phyloP scores from a whole-genome alignment of 192 early-diverging fungal species.

The Paraglomus occultum region DNA sequence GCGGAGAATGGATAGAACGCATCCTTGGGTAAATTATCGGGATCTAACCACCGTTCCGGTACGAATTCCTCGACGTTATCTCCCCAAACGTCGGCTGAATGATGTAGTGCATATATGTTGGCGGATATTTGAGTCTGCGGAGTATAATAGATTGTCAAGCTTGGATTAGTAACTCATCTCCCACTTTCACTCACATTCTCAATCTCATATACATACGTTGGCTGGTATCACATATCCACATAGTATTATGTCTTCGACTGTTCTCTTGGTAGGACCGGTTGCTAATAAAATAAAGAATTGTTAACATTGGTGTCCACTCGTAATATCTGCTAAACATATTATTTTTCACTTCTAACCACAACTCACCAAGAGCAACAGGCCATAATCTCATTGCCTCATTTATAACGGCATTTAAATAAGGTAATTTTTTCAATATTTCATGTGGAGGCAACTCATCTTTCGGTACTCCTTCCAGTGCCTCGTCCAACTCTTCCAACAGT shows the following conservation, averaged over 20 bases:
- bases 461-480: constrained; percentile 23
- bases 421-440: constrained; percentile 49
- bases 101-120: constrained; percentile 2
- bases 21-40: constrained; percentile 10
- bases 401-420: constrained; percentile 55
- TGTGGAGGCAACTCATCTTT: constrained; percentile 37
- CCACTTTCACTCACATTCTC: too few relatives aligned
- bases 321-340: background rate
- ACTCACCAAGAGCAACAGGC: constrained; percentile 39
- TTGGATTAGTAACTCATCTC: too few relatives aligned
- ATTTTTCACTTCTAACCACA: background rate
- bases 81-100: constrained; percentile 21
- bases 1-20: constrained; percentile 14
- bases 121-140: constrained; percentile 7
- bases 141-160: too few relatives aligned
- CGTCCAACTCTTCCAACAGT: constrained; percentile 30
- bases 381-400: constrained; percentile 55
- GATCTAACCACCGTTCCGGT: constrained; percentile 17
- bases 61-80: constrained; percentile 17
- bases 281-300: too few relatives aligned
- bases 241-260: constrained; percentile 37
- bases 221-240: constrained; percentile 44
- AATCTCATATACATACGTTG: constrained; percentile 15
- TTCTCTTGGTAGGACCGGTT: constrained; percentile 31
- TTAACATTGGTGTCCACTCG: background rate